A percentile compares a stretch with the other conserved stretches of the same genome.
These are phyloP conservation scores for Starmerella gropengiesseri DNA, from an alignment of 805 yeast species.

Conservation along the genomic window DNA sequence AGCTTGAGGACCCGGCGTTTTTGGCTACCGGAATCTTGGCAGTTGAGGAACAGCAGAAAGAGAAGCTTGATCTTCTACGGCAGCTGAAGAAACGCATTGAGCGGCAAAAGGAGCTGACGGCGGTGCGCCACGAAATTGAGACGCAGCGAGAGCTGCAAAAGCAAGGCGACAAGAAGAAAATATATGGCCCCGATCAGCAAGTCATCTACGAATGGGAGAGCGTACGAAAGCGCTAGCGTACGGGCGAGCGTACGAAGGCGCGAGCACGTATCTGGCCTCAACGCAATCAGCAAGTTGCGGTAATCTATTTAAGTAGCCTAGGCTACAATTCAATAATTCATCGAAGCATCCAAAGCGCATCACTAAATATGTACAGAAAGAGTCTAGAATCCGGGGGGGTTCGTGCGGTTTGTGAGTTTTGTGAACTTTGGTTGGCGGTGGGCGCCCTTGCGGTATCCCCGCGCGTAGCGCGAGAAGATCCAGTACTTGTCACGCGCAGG, in stretches of 20 bases:
- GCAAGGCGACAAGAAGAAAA: constrained; percentile 75
- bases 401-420: constrained; percentile 63
- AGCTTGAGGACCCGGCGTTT: constrained; percentile 26
- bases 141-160: constrained; percentile 80
- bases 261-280: too few relatives aligned
- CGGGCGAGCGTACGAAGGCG: too few relatives aligned
- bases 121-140: constrained; percentile 63
- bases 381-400: constrained; percentile 55
- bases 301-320: neutral
- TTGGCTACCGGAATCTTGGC: neutral
- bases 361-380: neutral
- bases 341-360: too few relatives aligned
- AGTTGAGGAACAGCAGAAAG: constrained; percentile 27
- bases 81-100: constrained; percentile 54
- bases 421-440: constrained; percentile 83
- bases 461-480: constrained; percentile 62
- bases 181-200: constrained; percentile 54
- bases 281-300: too few relatives aligned
- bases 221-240: constrained; percentile 30
- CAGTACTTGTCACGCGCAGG: constrained; percentile 73
- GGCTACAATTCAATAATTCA: neutral
- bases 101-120: constrained; percentile 55
- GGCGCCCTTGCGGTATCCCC: constrained; percentile 75
- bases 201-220: constrained; percentile 76
- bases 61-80: constrained; percentile 51